Evolutionary conservation across 208 protist genomes (phyloP).

Genomic region (Naegleria lovaniensis): DNA sequence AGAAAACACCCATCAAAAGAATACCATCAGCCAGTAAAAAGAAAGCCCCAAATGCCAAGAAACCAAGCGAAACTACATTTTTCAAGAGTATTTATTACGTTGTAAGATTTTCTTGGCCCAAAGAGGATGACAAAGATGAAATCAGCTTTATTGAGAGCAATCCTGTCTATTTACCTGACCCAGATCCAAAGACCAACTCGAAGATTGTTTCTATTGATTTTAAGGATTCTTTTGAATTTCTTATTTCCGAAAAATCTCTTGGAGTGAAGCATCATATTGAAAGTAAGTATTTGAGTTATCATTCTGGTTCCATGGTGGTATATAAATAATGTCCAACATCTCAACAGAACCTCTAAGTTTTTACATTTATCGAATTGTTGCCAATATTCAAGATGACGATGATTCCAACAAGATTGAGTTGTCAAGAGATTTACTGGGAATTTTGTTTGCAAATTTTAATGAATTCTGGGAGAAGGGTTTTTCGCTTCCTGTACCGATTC

Average conservation of each 20-base stretch:
- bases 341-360: background rate
- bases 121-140: background rate
- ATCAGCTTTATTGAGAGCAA: background rate
- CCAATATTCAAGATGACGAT: background rate
- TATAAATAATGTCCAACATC: too few species aligned
- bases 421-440: background rate
- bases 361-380: background rate
- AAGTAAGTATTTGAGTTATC: conserved; percentile 4
- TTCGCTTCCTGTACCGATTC: background rate
- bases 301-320: too few species aligned
- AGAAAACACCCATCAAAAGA: background rate
- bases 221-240: background rate
- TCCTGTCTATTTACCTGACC: background rate
- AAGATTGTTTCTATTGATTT: background rate
- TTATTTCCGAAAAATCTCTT: background rate
- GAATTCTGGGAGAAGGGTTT: background rate
- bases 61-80: background rate
- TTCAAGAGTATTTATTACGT: background rate
- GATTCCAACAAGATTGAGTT: background rate
- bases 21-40: background rate
- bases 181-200: background rate
- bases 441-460: background rate
- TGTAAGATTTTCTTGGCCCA: background rate
- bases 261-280: background rate
- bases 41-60: background rate